Evolutionary conservation across 2,329 filamentous ascomycete species (phyloP).

Genomic region (Cytospora piceicola): DNA sequence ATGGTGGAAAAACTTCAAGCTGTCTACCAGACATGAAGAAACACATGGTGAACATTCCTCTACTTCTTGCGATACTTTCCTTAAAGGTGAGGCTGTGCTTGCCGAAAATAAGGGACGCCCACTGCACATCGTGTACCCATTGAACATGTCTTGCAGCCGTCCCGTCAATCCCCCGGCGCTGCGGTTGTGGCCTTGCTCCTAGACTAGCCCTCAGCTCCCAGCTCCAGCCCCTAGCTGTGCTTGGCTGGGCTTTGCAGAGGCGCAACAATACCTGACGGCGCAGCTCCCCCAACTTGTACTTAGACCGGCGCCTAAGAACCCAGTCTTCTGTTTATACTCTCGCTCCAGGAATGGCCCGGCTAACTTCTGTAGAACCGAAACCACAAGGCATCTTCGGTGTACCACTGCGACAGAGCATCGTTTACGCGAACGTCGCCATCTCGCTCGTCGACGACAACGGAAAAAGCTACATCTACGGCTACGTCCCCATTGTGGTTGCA

Average conservation of each 20-base stretch:
- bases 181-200: constrained; percentile 1
- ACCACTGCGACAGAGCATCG: constrained; percentile 90
- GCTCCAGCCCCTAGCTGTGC: constrained; percentile 18
- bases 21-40: constrained; percentile 62
- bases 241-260: constrained; percentile 9
- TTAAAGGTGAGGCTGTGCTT: constrained; percentile 4
- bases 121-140: constrained; percentile 8
- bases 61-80: constrained; percentile 27
- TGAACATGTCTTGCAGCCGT: constrained; percentile 11
- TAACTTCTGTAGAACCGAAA: constrained; percentile 47
- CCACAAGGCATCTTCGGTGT: constrained; percentile 89
- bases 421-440: constrained; percentile 97
- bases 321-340: constrained; percentile 1
- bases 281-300: neutral
- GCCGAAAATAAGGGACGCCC: neutral
- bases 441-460: constrained; percentile 91
- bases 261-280: neutral
- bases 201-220: constrained; percentile 9
- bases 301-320: neutral
- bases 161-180: neutral
- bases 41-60: constrained; percentile 56
- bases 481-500: constrained; percentile 96
- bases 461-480: constrained; percentile 96
- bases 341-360: constrained; percentile 20
- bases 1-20: constrained; percentile 97